These are phyloP conservation scores for Spiraea crenata DNA, from an alignment of 331 rosid genomes.

Conservation along the genomic window DNA sequence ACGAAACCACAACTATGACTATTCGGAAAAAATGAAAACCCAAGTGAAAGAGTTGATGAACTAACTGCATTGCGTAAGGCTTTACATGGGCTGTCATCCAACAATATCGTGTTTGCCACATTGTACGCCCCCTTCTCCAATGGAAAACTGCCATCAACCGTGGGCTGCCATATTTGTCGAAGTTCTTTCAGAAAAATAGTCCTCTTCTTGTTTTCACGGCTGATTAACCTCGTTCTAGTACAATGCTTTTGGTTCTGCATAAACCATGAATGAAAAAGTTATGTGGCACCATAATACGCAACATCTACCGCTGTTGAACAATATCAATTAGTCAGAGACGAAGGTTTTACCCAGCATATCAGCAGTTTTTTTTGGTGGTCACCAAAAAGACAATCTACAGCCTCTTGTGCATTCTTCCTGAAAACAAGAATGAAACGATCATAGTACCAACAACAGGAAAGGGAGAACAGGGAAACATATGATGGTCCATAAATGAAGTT, in stretches of 20 bases:
- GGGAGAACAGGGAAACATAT: constrained; percentile 21
- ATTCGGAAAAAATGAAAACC: neutral
- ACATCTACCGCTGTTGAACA: neutral
- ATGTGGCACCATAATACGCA: neutral
- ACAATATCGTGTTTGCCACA: constrained; percentile 74
- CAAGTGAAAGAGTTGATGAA: constrained; percentile 9
- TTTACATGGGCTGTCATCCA: constrained; percentile 94
- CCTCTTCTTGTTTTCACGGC: constrained; percentile 57
- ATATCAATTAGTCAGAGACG: constrained; percentile 9
- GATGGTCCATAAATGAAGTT: constrained; percentile 28
- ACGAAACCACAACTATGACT: neutral
- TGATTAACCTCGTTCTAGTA: constrained; percentile 50
- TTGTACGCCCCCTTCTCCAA: constrained; percentile 72
- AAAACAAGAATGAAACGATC: constrained; percentile 15
- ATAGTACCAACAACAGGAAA: neutral
- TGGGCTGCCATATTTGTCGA: constrained; percentile 63
- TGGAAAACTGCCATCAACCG: constrained; percentile 59
- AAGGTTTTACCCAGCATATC: constrained; percentile 77
- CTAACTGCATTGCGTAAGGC: constrained; percentile 87
- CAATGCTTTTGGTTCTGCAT: constrained; percentile 80
- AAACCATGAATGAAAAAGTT: constrained; percentile 17
- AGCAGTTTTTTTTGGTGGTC: constrained; percentile 53
- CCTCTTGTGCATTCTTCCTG: constrained; percentile 67
- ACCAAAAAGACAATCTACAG: constrained; percentile 51
- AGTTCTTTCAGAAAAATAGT: constrained; percentile 86